Evolutionary conservation across 1,139 yeast species (phyloP).

Genomic region (Candida smagusa): DNA sequence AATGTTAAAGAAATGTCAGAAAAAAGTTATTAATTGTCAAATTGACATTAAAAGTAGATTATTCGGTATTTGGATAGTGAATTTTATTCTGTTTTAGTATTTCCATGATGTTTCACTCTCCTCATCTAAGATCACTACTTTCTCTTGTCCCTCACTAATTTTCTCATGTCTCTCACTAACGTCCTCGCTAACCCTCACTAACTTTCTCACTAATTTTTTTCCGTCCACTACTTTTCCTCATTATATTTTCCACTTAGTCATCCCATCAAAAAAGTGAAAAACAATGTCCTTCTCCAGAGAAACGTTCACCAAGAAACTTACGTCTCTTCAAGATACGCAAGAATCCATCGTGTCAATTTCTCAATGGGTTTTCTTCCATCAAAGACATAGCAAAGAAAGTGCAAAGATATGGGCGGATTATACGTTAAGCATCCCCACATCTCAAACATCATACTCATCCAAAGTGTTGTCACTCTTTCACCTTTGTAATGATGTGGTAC

Average conservation of each 20-base stretch:
- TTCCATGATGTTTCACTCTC: no score
- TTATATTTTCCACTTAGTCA: background rate
- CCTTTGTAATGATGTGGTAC: conserved; percentile 80
- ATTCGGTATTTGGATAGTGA: no score
- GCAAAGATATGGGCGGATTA: conserved; percentile 62
- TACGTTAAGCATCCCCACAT: conserved; percentile 19
- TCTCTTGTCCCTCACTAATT: no score
- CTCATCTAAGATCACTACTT: no score
- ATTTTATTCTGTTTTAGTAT: no score
- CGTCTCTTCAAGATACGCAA: conserved; percentile 68
- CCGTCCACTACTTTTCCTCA: background rate
- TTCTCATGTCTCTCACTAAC: no score
- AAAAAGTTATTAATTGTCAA: no score
- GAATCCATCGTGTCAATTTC: conserved; percentile 80
- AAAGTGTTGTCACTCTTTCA: conserved; percentile 63
- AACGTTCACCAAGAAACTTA: conserved; percentile 54
- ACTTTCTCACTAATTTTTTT: no score
- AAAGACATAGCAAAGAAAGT: conserved; percentile 58
- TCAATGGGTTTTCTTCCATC: conserved; percentile 82
- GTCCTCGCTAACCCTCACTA: no score
- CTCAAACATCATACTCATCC: conserved; percentile 35
- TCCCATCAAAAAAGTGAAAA: background rate
- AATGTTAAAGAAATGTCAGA: no score
- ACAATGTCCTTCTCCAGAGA: conserved; percentile 62
- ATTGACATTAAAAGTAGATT: no score